phyloP scores from a whole-genome alignment of 768 basidiomycete genomes.

The Rhodocollybia butyracea region DNA sequence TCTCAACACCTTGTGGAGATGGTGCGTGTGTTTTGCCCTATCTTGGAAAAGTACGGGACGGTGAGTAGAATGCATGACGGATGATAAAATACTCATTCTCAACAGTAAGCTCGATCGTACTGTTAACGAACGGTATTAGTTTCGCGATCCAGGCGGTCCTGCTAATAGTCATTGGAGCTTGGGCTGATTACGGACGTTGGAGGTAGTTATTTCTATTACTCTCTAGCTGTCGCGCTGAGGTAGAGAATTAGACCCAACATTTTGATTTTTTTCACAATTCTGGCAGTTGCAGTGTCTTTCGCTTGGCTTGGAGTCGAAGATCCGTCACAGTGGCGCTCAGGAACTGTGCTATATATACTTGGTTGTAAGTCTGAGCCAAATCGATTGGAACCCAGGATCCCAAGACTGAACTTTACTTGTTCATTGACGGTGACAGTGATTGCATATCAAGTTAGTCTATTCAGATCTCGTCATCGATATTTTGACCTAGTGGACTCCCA shows the following conservation, averaged over 20 bases:
- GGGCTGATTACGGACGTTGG: constrained; percentile 84
- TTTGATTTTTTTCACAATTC: constrained; percentile 67
- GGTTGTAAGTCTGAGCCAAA: constrained; percentile 57
- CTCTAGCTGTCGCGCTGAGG: background rate
- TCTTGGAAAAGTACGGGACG: constrained; percentile 56
- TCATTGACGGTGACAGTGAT: too few species aligned
- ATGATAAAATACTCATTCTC: too few species aligned
- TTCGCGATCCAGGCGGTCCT: constrained; percentile 73
- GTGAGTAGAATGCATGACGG: too few species aligned
- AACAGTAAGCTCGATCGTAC: constrained; percentile 72
- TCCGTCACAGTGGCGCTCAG: constrained; percentile 60
- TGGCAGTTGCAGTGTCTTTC: constrained; percentile 67
- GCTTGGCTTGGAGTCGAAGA: constrained; percentile 75
- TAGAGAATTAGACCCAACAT: constrained; percentile 58
- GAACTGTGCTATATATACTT: constrained; percentile 58
- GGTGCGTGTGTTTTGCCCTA: constrained; percentile 65
- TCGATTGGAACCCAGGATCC: too few species aligned
- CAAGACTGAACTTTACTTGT: too few species aligned
- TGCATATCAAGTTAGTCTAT: constrained; percentile 68
- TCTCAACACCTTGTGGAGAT: constrained; percentile 44
- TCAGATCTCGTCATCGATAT: too few species aligned
- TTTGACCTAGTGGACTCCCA: too few species aligned
- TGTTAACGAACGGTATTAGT: constrained; percentile 76
- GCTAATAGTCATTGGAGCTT: constrained; percentile 65
- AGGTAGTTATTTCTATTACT: constrained; percentile 35